These are phyloP conservation scores for Pythium periplocum DNA, from an alignment of 352 stramenopile species.

Conservation along the genomic window DNA sequence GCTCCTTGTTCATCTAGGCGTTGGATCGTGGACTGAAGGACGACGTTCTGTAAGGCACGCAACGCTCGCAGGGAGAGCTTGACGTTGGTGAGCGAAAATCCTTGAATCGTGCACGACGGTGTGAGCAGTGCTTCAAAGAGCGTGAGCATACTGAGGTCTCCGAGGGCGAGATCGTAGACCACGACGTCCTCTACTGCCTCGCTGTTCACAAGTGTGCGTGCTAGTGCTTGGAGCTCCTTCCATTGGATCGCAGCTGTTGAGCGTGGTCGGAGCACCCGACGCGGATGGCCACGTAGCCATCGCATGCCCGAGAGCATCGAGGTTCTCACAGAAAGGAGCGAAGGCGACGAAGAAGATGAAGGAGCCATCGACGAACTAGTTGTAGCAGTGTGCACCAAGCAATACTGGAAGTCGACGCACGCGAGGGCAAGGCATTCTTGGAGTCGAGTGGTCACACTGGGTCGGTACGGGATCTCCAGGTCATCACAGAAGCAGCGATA, in stretches of 20 bases:
- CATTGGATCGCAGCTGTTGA: conserved; percentile 18
- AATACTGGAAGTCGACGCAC: conserved; percentile 64
- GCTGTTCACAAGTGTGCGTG: conserved; percentile 31
- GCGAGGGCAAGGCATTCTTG: conserved; percentile 36
- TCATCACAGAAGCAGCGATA: conserved; percentile 67
- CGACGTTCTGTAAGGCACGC: conserved; percentile 41
- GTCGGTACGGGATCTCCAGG: conserved; percentile 33
- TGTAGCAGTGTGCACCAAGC: conserved; percentile 14
- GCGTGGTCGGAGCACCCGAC: conserved; percentile 3
- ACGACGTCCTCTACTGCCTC: conserved; percentile 42
- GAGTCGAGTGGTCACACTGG: conserved; percentile 39
- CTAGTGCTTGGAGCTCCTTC: conserved; percentile 44
- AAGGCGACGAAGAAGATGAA: conserved; percentile 10
- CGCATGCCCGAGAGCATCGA: neutral
- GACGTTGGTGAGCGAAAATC: conserved; percentile 47
- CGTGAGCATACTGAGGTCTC: conserved; percentile 30
- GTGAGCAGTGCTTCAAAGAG: conserved; percentile 50
- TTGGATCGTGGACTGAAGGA: conserved; percentile 52
- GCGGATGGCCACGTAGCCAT: neutral
- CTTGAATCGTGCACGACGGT: conserved; percentile 26
- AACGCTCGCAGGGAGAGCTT: conserved; percentile 32
- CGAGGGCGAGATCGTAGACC: conserved; percentile 40
- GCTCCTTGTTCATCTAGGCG: conserved; percentile 2
- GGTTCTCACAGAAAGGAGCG: conserved; percentile 5
- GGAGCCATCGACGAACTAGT: neutral